Base-by-base conservation (phyloP, 208 protist genomes). In the Herpetomonas tarakana region DNA sequence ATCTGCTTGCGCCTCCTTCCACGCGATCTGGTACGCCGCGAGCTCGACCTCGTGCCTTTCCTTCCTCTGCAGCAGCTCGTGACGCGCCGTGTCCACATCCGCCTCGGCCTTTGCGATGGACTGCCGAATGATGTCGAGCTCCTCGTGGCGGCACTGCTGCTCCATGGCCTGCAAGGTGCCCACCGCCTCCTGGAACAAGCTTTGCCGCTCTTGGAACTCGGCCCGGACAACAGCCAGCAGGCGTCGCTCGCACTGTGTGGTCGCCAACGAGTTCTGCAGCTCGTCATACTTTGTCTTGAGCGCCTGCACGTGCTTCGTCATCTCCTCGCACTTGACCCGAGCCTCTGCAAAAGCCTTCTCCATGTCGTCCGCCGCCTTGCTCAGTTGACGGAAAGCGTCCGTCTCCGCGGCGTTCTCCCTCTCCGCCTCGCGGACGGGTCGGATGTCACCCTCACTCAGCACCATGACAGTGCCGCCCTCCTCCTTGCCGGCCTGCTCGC, bases 1-100 rank as follows among this genome's bases (percentile, higher is more conserved):
- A 47, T 78, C 76, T 11, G 78, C 84, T 65, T 91, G 84, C 58
- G 75, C 65, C 49, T 88, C 78, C 55, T 88, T 88, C 72, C 74
- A 86, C 1, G 84, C 84, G 31, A 91, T 86, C 67, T 91, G 81
- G 27, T 81, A 88, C 7, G 78, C 66, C 16, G 78, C 81, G 6
- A 91, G 71, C 47, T 91, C 80, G 14, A 91, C 55, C 47, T 91
- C 84, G 45, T 88, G 63, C 49, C 52, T 65, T 0, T 52, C 54
- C 45, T 71, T 73, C 46, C 74, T 70, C 22, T 64, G 39, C 14
- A 69, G 62, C 22, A 86, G 22, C 52, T 86, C 81, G 19, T 38
- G 25, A 3, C 30, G 18, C 35, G 66, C 58, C n/a, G 35, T 54
- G 0, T 51, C 31, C 1, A 68, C 68, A 21, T 76, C 68, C 0